These are phyloP conservation scores for Abrus pulchellus DNA, from an alignment of 306 rosid genomes.

Conservation along the genomic window DNA sequence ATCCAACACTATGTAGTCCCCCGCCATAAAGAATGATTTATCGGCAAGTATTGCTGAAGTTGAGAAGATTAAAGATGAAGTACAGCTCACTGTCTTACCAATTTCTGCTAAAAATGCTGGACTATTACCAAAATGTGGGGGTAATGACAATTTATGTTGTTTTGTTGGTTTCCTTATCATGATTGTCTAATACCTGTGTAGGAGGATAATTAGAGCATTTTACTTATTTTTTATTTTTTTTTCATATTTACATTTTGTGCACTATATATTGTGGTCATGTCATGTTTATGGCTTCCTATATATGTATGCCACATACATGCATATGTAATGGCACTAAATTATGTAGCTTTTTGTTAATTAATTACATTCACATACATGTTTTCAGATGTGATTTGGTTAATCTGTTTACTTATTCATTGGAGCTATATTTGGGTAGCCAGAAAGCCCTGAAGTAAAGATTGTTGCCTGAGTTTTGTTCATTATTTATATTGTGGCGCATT, in stretches of 20 bases:
- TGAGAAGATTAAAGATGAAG: constrained; percentile 51
- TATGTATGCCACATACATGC: constrained; percentile 5
- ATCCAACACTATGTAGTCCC: no score
- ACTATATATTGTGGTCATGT: constrained; percentile 5
- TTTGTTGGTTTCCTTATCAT: constrained; percentile 31
- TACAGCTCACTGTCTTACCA: constrained; percentile 63
- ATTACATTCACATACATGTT: no score
- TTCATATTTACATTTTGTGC: neutral
- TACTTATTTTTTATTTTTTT: constrained; percentile 3
- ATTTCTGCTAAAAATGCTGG: constrained; percentile 83
- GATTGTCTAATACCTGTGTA: neutral
- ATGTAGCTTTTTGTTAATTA: no score
- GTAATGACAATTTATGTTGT: constrained; percentile 53
- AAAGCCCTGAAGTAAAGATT: constrained; percentile 12
- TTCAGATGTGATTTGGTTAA: neutral
- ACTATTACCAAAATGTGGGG: constrained; percentile 72
- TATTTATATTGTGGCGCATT: constrained; percentile 1
- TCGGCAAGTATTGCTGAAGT: constrained; percentile 46
- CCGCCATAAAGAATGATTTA: neutral
- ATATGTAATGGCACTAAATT: neutral
- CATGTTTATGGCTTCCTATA: constrained; percentile 13
- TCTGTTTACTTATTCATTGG: constrained; percentile 4
- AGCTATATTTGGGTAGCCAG: constrained; percentile 7
- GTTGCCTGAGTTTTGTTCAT: constrained; percentile 19
- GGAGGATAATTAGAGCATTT: neutral